Evolutionary conservation across 495 filamentous ascomycete species (phyloP).

Genomic region (Pseudomonodictys pantanalensis): DNA sequence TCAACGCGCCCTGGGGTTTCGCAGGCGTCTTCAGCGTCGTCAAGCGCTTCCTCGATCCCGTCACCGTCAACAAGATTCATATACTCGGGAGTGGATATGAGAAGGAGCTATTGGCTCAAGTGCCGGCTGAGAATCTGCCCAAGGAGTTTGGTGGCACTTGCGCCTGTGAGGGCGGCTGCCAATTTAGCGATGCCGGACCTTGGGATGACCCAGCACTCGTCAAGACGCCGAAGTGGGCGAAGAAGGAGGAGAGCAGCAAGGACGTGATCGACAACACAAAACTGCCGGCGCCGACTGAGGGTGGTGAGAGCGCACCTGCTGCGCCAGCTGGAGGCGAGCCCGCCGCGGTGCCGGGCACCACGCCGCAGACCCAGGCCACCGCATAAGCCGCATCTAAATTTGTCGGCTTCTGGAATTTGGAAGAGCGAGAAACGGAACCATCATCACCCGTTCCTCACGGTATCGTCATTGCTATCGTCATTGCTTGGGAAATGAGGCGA

Average conservation of each 20-base stretch:
- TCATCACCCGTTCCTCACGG: no score
- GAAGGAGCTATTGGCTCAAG: constrained; percentile 75
- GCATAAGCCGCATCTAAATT: not conserved
- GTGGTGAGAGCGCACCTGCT: not conserved
- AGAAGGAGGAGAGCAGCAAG: constrained; percentile 19
- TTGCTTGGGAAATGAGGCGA: no score
- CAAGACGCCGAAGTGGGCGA: constrained; percentile 43
- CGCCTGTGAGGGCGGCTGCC: constrained; percentile 78
- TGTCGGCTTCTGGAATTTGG: no score
- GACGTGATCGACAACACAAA: constrained; percentile 24
- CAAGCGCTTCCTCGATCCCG: constrained; percentile 90
- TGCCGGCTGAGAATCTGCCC: constrained; percentile 88
- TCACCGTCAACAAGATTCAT: constrained; percentile 94
- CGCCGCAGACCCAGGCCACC: not conserved
- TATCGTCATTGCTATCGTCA: no score
- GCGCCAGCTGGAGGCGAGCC: not conserved
- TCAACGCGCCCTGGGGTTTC: constrained; percentile 97
- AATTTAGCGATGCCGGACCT: constrained; percentile 83
- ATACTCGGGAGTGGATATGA: constrained; percentile 79
- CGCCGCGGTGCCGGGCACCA: not conserved
- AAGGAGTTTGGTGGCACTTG: constrained; percentile 82
- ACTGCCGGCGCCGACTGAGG: constrained; percentile 22
- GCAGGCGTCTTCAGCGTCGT: constrained; percentile 75
- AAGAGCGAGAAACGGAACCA: no score
- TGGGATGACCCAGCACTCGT: constrained; percentile 84